Evolutionary conservation across 805 yeast species (phyloP).

Genomic region (Saitoella complicata): DNA sequence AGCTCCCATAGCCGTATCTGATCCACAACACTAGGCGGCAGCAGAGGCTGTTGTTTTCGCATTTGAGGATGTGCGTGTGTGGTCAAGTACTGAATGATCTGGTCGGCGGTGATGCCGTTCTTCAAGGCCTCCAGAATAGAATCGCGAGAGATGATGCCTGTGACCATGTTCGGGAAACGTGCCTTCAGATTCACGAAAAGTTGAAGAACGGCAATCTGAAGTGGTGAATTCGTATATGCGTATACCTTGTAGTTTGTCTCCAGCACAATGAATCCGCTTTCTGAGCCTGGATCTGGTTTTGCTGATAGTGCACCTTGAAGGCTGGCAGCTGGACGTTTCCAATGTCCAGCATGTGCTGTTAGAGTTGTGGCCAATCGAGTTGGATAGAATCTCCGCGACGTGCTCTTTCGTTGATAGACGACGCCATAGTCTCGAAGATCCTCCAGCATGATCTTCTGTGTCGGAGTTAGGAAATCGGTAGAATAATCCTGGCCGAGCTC

Average conservation of each 20-base stretch:
- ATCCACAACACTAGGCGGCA: conserved; percentile 95
- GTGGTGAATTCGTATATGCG: conserved; percentile 40
- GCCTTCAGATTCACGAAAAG: conserved; percentile 73
- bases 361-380: conserved; percentile 79
- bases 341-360: conserved; percentile 64
- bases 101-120: conserved; percentile 90
- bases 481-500: conserved; percentile 83
- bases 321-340: conserved; percentile 58
- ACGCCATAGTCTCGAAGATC: conserved; percentile 86
- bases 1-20: conserved; percentile 93
- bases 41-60: conserved; percentile 43
- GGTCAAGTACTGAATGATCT: conserved; percentile 73
- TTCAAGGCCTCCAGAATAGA: conserved; percentile 68
- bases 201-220: conserved; percentile 84
- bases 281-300: conserved; percentile 7
- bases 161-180: conserved; percentile 79
- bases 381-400: conserved; percentile 61
- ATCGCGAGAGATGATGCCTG: conserved; percentile 86
- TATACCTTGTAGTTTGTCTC: conserved; percentile 90
- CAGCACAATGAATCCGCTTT: conserved; percentile 57
- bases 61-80: conserved; percentile 91
- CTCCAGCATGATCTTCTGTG: conserved; percentile 73
- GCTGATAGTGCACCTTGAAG: conserved; percentile 45
- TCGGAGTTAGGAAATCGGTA: conserved; percentile 48
- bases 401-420: conserved; percentile 45